Percentiles rank a stretch among this genome's conserved stretches.
Conservation (phyloP, 2,329 filamentous ascomycete genomes). For the Hypoxylon sp. region DNA sequence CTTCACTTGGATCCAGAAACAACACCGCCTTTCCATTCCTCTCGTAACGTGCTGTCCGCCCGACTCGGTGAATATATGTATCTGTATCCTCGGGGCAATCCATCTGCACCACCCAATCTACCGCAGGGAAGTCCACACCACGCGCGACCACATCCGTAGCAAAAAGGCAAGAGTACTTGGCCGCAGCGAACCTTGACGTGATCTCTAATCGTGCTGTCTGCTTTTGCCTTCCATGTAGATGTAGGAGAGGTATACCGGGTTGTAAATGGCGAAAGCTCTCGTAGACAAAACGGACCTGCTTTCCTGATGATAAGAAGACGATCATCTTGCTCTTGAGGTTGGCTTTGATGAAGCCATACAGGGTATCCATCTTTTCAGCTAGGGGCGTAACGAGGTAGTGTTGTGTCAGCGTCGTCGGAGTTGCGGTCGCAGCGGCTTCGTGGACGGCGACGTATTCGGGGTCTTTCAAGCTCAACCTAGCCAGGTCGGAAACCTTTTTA, state of each 20-base stretch:
- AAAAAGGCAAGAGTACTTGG: constrained; percentile 89
- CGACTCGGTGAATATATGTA: constrained; percentile 97
- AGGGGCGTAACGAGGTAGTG: constrained; percentile 90
- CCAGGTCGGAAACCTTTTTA: constrained; percentile 91
- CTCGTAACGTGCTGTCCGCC: constrained; percentile 89
- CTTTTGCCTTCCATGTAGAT: constrained; percentile 94
- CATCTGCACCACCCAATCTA: constrained; percentile 99
- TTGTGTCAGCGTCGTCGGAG: constrained; percentile 86
- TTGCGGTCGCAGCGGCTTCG: constrained; percentile 82
- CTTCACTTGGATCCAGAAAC: constrained; percentile 92
- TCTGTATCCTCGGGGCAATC: constrained; percentile 97
- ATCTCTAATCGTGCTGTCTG: constrained; percentile 90
- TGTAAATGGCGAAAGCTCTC: constrained; percentile 93
- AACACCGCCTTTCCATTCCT: constrained; percentile 88
- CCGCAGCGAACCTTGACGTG: constrained; percentile 82
- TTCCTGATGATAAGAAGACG: constrained; percentile 94
- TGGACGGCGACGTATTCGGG: constrained; percentile 97
- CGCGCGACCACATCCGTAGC: constrained; percentile 95
- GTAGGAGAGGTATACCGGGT: constrained; percentile 91
- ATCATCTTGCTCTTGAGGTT: constrained; percentile 95
- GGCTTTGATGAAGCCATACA: constrained; percentile 92
- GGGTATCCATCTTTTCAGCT: constrained; percentile 87
- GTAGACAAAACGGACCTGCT: constrained; percentile 96
- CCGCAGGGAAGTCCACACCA: constrained; percentile 94
- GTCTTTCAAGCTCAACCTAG: constrained; percentile 86